Base-by-base conservation (phyloP, 2,329 filamentous ascomycete species). In the Venturia carpophila region DNA sequence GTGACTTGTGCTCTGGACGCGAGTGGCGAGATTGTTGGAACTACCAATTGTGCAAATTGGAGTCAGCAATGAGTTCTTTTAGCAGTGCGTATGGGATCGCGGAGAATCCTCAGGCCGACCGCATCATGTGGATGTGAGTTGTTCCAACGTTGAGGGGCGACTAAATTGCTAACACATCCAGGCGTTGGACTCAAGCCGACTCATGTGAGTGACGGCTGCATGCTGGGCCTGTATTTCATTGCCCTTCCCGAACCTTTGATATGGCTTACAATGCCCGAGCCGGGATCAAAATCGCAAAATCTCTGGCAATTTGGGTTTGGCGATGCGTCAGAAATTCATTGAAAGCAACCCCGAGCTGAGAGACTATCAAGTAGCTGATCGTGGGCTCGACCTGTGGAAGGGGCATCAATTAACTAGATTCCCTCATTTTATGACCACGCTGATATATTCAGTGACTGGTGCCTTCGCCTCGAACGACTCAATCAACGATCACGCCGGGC, bases 11-110 rank as follows among this genome's bases (percentile, higher is more conserved):
- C 79, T 0, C 71, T 85, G 3, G 78, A 82, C 19, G 80, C 80
- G 1, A 82, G 82, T 0, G 82, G 77, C 0, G 70, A 78, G 55
- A 79, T 85, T 19, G 74, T 78, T 9, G 79, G 83, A 13, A 83
- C 81, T 0, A 75, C 80, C 0, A 77, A 77, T 0, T 85, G 83
- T 66, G 83, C 85, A 67, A 82, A 83, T 68, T 79, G 80, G 60
- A 84, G 80, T 67, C 78, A 79, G 66, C 78, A 0, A 79, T 80
- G 0, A 76, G 77, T 0, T 80, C 79, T 0, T 81, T 78, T 66
- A 81, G 78, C 0, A 78, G 76, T 43, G 78, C 78, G 2, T 73
- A 75, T 60, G 76, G 75, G 2, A 69, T 67, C 1, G 74, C 76
- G 3, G 68, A 73, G 47, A 80, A 82, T 64, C 80, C 80, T 0